phyloP scores from a whole-genome alignment of 495 filamentous ascomycete species.

The Hyaloscypha variabilis region DNA sequence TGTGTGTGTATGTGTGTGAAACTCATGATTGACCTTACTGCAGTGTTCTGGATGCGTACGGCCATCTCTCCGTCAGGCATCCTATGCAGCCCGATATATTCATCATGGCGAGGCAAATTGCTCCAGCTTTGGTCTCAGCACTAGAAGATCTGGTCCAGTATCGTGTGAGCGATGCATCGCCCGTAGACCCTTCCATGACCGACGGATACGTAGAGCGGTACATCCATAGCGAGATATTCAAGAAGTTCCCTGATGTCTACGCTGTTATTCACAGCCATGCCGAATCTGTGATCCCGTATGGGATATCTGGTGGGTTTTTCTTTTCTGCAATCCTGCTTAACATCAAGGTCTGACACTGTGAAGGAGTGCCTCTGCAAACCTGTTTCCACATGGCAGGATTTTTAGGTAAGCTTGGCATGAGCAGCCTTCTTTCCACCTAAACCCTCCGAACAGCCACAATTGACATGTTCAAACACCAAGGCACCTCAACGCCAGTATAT shows the following conservation, averaged over 20 bases:
- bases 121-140: constrained; percentile 47
- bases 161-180: constrained; percentile 40
- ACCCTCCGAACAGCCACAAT: neutral
- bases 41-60: constrained; percentile 55
- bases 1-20: too few relatives aligned
- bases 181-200: constrained; percentile 36
- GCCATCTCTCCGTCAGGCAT: constrained; percentile 54
- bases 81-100: constrained; percentile 42
- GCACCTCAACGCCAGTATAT: neutral
- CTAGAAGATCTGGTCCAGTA: constrained; percentile 47
- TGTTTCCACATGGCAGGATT: constrained; percentile 52
- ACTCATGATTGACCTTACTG: too few relatives aligned
- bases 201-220: constrained; percentile 47
- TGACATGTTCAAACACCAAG: neutral
- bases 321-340: too few relatives aligned
- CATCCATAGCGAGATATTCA: constrained; percentile 56
- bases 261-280: constrained; percentile 52
- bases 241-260: constrained; percentile 43
- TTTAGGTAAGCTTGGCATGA: constrained; percentile 12
- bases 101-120: constrained; percentile 47
- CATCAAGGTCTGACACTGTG: too few relatives aligned
- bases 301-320: too few relatives aligned
- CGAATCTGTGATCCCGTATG: constrained; percentile 47
- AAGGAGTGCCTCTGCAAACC: constrained; percentile 43
- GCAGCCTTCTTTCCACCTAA: neutral